Base-by-base conservation (phyloP, 768 basidiomycete genomes). In the Xerocomellus intermedius region DNA sequence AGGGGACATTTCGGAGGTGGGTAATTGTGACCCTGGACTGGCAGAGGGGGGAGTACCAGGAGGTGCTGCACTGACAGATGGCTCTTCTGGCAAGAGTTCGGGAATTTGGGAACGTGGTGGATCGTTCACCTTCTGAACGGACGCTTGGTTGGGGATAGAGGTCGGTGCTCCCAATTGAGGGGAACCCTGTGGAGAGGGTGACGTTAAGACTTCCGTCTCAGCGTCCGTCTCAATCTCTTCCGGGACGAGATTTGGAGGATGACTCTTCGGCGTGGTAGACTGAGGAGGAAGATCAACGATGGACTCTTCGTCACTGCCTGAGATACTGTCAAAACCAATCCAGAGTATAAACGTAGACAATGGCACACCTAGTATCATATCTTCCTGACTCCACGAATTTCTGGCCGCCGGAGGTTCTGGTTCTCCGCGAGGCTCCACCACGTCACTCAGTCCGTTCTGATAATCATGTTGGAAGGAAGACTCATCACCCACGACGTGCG, bases 271-370 rank as follows among this genome's bases (percentile, higher is more conserved):
- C 32, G 63, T 69, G 17, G 69, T 69, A 19, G 70, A 72, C 28
- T 55, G 61, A 22, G 48, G 56, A 47, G 58, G 56, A 35, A 58
- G 42, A 38, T 56, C 67, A 12, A 17, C 42, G 47, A 58, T 54
- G 17, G 73, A 65, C 43, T 73, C 75, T 48, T 74, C 71, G 41
- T 78, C 78, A 47, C 75, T 77, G 41, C 58, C 78, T 79, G 54
- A 10, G 48, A 28, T 22, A 51, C 28, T 24, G 54, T 59, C 38
- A 56, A 22, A 36, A 33, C 45, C 10, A 14, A 32, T 43, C 36
- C 30, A 26, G 8, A 2, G 12, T 13, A 4, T 17, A 33, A 30
- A 24, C 9, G 21, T 28, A 33, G 39, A 55, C 33, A 28, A 54
- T 30, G 28, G 52, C 63, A 53, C 36, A 69, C 68, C 63, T 38